phyloP scores from a whole-genome alignment of 2,329 filamentous ascomycete species.

The Fusarium tanahbumbuense region DNA sequence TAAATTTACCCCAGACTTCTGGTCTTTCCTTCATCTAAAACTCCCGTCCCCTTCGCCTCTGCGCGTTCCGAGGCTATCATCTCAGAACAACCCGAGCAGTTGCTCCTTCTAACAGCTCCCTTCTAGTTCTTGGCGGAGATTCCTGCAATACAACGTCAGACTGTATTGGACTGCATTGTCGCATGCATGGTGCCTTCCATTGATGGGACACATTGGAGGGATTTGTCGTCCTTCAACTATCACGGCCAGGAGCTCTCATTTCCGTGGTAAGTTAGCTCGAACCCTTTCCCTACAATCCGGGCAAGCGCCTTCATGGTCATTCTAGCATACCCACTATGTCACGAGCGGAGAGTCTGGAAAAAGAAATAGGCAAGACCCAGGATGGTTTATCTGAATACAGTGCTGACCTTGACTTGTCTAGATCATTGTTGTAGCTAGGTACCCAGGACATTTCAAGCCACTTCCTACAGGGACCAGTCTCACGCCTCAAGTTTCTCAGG shows the following conservation, averaged over 20 bases:
- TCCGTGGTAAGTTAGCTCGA: neutral
- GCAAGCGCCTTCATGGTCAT: neutral
- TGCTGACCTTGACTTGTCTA: neutral
- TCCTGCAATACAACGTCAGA: neutral
- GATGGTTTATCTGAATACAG: neutral
- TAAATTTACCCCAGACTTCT: constrained; percentile 14
- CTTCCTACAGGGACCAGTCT: neutral
- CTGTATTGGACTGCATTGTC: neutral
- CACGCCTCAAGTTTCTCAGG: neutral
- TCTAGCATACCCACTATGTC: neutral
- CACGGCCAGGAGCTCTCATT: neutral
- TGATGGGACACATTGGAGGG: neutral
- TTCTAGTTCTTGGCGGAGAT: neutral
- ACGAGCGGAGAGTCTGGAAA: neutral
- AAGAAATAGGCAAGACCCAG: neutral
- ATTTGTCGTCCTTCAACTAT: neutral
- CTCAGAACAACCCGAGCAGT: neutral
- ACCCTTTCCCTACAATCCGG: neutral
- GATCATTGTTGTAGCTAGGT: neutral
- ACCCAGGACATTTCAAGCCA: neutral
- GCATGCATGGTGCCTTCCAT: neutral
- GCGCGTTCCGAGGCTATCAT: neutral
- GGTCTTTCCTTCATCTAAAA: constrained; percentile 1
- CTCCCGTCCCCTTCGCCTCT: neutral
- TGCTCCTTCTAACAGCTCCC: neutral